A percentile compares a stretch with the other conserved stretches of the same genome.
phyloP scores from a whole-genome alignment of 2,329 filamentous ascomycete species.

The Capronia coronata region DNA sequence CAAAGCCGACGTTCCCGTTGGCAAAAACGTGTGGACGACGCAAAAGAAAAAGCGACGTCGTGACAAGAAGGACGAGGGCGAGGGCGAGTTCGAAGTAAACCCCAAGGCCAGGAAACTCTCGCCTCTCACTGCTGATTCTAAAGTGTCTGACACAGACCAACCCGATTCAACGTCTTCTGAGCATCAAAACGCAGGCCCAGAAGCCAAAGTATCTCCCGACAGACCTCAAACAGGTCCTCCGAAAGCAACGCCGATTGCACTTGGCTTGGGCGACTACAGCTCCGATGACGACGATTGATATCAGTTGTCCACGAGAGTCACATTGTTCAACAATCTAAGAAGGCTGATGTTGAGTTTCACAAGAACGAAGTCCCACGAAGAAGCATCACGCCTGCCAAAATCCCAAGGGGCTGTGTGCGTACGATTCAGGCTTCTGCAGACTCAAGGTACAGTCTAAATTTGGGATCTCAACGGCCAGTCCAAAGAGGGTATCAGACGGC shows the following conservation, averaged over 20 bases:
- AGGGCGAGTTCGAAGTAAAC: constrained; percentile 36
- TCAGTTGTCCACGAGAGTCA: not conserved
- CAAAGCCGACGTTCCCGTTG: constrained; percentile 3
- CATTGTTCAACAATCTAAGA: no score
- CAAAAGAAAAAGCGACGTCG: constrained; percentile 49
- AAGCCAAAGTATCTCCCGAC: not conserved
- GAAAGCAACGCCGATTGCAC: constrained; percentile 29
- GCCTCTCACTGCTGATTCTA: constrained; percentile 25
- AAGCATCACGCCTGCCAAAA: no score
- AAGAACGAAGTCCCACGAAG: no score
- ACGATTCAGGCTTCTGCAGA: no score
- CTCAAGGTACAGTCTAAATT: no score
- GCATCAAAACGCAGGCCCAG: not conserved
- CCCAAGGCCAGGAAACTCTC: constrained; percentile 42
- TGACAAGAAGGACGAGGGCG: constrained; percentile 39
- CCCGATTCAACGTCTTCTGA: not conserved
- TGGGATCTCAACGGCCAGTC: no score
- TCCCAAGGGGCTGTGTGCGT: no score
- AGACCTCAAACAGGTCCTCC: not conserved
- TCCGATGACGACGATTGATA: constrained; percentile 35
- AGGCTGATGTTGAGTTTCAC: no score
- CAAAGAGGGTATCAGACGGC: no score
- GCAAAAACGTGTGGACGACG: constrained; percentile 43
- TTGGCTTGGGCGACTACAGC: constrained; percentile 37
- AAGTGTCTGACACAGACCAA: constrained; percentile 6